Base-by-base conservation (phyloP, 257 asterid species). In the Primulina eburnea region DNA sequence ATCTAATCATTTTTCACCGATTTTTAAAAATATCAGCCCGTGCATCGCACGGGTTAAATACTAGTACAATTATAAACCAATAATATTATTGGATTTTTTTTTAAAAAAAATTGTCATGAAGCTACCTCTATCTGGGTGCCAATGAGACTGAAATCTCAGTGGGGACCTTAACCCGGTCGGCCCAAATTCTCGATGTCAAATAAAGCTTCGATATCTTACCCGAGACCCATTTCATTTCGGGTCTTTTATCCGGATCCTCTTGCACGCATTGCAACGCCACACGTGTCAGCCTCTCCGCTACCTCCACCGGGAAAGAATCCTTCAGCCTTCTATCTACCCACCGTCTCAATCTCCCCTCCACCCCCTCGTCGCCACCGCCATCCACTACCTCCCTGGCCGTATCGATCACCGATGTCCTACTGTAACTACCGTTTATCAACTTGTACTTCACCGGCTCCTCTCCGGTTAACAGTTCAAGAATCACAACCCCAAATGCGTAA, bases 291-390 rank as follows among this genome's bases (percentile, higher is more conserved):
- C 82, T 89, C 80, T 75, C 96, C 71, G 84, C 99, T 72, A 73
- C 96, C 3, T 91, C 95, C 71, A 94, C 96, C 60, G 99, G 99
- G n/a, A 86, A 94, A n/a, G 99, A 94, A 60, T 94, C 99, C 83
- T 62, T 85, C 81, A 94, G 35, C 84, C 97, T 81, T 83, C 61
- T 76, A 62, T 94, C 99, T 65, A 89, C 87, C 97, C 99, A 94
- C 73, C 83, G 69, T 87, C 99, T 74, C 88, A 90, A 3, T 80
- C 73, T 81, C 85, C 67, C 88, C 73, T 43, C 86, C 84, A 71
- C 84, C 84, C 57, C 62, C 76, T 18, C 78, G 6, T 68, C 83
- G n/a, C 82, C 86, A 68, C 82, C 86, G 62, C 84, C 77, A 43
- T 73, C 81, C 79, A 85, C 77, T 60, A 74, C 80, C 78, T 69